Evolutionary conservation across 148 eudicot species (phyloP), one percentile per base, ranked within the genome.

Genomic region (Rhododendron simsii): DNA sequence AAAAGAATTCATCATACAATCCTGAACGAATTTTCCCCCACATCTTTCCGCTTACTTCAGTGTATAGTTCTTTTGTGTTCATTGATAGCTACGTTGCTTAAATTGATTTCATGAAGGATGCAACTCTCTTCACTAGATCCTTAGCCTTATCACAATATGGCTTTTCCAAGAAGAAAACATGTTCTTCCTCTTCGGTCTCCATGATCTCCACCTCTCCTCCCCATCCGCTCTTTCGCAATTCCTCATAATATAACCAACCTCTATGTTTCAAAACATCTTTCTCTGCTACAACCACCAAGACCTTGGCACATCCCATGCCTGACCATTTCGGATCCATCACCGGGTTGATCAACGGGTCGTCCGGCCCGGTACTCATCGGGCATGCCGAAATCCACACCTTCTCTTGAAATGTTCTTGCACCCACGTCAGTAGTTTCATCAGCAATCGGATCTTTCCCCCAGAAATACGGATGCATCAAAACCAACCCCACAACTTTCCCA

Each of bases 381-480:
- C 84, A 86, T n/a, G 80, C 84, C 28, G 26, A 3, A 5, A 50
- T 1, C 87, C 87, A 75, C 20, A 39, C 7, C 12, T 35, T 35
- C 79, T 35, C 47, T 2, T 15, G 23, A 75, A 15, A 7, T 35
- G 23, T 51, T 37, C 26, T 67, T 18, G 4, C 1, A 63, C 2
- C 39, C 21, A 18, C 30, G n/a, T 9, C 3, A 81, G 76, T 1
- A 39, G n/a, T 12, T 35, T 80, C 83, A 7, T 9, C 45, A 4
- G 3, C 87, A 37, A 81, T 88, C 1, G 83, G 88, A 0, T 73
- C 84, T 18, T 61, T 33, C 0, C 71, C 59, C 39, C 86, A 83
- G 13, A 94, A 91, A 35, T 51, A 86, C 0, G 95, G 96, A 81
- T 91, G 91, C 37, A 89, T 65, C 21, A 92, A 41, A 33, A 84